Evolutionary conservation across 768 basidiomycete species (phyloP).

Genomic region (Kwoniella shandongensis): DNA sequence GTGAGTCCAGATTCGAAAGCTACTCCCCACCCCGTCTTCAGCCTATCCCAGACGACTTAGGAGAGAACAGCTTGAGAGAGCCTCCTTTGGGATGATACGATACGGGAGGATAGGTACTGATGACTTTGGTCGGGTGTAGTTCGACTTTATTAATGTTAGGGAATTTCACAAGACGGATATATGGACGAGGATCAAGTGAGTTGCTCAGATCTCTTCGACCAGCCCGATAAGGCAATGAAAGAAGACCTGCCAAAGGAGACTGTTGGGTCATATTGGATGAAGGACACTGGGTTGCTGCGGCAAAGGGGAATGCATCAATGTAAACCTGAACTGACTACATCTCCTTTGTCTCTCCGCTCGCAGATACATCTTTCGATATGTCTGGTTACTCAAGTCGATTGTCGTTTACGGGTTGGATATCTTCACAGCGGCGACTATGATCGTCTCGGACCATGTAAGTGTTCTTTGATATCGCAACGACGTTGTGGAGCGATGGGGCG

Average conservation of each 20-base stretch:
- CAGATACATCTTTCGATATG: constrained; percentile 90
- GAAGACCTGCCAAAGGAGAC: no score
- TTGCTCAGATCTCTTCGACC: constrained; percentile 7
- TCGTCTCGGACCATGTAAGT: constrained; percentile 67
- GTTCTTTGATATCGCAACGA: no score
- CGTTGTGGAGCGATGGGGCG: no score
- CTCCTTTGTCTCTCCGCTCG: not conserved
- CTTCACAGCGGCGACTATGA: constrained; percentile 95
- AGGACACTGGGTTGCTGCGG: no score
- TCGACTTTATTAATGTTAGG: constrained; percentile 91
- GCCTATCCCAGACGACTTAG: no score
- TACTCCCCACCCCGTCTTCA: no score
- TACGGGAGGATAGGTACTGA: no score
- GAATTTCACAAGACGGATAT: constrained; percentile 89
- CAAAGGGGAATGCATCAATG: no score
- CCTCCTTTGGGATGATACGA: no score
- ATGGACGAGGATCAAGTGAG: constrained; percentile 80
- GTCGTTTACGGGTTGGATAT: constrained; percentile 97
- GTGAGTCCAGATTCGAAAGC: constrained; percentile 58
- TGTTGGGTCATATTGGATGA: no score
- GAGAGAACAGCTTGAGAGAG: no score
- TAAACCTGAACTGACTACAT: constrained; percentile 1
- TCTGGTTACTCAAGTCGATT: constrained; percentile 91
- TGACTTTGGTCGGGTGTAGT: constrained; percentile 60
- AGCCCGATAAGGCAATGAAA: no score